Conservation (phyloP, 2,329 filamentous ascomycete species). For the Pestalotiopsis sp. region DNA sequence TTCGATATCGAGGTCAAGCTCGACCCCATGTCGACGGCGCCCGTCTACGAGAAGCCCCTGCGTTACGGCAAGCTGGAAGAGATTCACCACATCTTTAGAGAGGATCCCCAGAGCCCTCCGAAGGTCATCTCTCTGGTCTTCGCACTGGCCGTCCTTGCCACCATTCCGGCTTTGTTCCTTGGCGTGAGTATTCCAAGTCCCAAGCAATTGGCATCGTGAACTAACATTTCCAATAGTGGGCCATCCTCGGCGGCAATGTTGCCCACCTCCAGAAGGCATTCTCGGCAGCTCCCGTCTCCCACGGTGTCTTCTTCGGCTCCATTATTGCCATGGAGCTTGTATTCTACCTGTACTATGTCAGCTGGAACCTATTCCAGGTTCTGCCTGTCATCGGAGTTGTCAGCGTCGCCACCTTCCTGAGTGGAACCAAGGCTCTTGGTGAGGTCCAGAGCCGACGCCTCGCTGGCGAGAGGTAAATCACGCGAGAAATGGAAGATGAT, state of each 20-base stretch:
- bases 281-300: constrained; percentile 75
- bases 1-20: constrained; percentile 74
- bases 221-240: constrained; percentile 62
- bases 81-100: constrained; percentile 89
- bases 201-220: background rate
- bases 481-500: background rate
- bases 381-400: constrained; percentile 74
- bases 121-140: constrained; percentile 81
- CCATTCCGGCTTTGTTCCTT: constrained; percentile 73
- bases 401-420: constrained; percentile 75
- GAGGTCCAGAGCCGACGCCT: constrained; percentile 90
- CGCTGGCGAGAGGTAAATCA: constrained; percentile 59
- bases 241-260: constrained; percentile 79
- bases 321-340: constrained; percentile 86
- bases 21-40: constrained; percentile 63
- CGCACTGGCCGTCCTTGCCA: constrained; percentile 69
- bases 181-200: constrained; percentile 54
- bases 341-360: constrained; percentile 93
- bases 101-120: constrained; percentile 79
- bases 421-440: constrained; percentile 84
- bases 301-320: constrained; percentile 83
- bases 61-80: constrained; percentile 84
- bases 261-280: constrained; percentile 78
- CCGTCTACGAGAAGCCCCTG: constrained; percentile 67
- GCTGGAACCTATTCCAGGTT: constrained; percentile 89